Evolutionary conservation across 176 grass and related monocot genomes (phyloP).

Genomic region (Musa troglodytarum): DNA sequence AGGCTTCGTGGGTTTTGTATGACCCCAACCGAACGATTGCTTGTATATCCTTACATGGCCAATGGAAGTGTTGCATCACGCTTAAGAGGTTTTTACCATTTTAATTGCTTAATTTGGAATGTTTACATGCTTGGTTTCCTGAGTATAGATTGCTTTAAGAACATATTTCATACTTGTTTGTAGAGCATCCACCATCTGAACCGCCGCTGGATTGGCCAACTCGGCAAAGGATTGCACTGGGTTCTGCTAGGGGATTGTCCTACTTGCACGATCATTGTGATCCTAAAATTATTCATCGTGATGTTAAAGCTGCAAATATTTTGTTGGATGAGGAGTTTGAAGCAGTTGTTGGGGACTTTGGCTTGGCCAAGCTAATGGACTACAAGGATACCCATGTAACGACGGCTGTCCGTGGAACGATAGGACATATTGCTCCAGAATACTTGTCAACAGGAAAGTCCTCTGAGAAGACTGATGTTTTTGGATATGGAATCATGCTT

Average conservation of each 20-base stretch:
- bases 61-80: constrained; percentile 18
- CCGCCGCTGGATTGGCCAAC: constrained; percentile 9
- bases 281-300: constrained; percentile 14
- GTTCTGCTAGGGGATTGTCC: constrained; percentile 9
- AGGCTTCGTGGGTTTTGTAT: constrained; percentile 17
- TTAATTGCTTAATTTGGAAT: neutral
- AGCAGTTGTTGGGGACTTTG: constrained; percentile 13
- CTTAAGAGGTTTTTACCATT: constrained; percentile 7
- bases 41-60: constrained; percentile 13
- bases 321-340: constrained; percentile 16
- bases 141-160: neutral
- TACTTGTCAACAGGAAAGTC: constrained; percentile 14
- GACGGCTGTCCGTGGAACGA: constrained; percentile 15
- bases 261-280: constrained; percentile 14
- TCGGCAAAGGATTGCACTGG: constrained; percentile 2
- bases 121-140: neutral
- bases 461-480: constrained; percentile 15
- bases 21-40: constrained; percentile 14
- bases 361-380: constrained; percentile 12
- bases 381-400: constrained; percentile 16
- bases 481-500: constrained; percentile 12
- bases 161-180: neutral
- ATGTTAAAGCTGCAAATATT: constrained; percentile 16
- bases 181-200: neutral
- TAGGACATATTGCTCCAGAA: constrained; percentile 14